phyloP scores from a whole-genome alignment of 2,329 filamentous ascomycete genomes.

The Pseudonectria foliicola region DNA sequence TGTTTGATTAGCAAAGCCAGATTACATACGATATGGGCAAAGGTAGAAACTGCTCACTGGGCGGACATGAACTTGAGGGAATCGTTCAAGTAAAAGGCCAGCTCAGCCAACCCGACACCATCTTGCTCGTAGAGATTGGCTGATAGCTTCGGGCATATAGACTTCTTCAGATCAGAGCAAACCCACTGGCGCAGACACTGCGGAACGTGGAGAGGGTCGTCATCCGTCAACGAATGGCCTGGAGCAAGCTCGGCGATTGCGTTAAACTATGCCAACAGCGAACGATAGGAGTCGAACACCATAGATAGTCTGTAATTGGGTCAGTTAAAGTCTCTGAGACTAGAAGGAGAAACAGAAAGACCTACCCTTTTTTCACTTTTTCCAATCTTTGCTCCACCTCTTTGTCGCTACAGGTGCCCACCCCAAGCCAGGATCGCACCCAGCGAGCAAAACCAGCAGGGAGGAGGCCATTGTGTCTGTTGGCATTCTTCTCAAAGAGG shows the following conservation, averaged over 20 bases:
- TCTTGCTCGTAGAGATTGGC: too few relatives aligned
- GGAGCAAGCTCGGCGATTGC: too few relatives aligned
- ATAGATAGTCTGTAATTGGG: too few relatives aligned
- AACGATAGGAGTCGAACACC: too few relatives aligned
- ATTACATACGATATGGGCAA: not conserved
- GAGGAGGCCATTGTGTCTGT: constrained; percentile 1
- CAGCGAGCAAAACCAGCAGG: constrained; percentile 7
- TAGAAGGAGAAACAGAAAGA: not conserved
- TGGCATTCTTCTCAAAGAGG: constrained; percentile 5
- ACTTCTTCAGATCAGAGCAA: too few relatives aligned
- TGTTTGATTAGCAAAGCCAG: constrained; percentile 1
- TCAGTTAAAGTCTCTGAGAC: constrained; percentile 1
- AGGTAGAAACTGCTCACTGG: constrained; percentile 3
- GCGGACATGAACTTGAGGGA: constrained; percentile 2
- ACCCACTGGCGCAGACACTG: too few relatives aligned
- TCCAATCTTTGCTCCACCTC: constrained; percentile 3
- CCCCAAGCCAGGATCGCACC: constrained; percentile 5
- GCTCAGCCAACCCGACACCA: too few relatives aligned
- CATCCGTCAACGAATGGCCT: too few relatives aligned
- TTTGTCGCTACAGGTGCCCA: not conserved
- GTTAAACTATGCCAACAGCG: too few relatives aligned
- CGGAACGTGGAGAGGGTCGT: too few relatives aligned
- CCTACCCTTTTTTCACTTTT: constrained; percentile 3
- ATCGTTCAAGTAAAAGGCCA: too few relatives aligned
- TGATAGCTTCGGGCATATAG: too few relatives aligned